These are phyloP conservation scores for Acer campestre DNA, from an alignment of 345 rosid genomes.

Conservation along the genomic window DNA sequence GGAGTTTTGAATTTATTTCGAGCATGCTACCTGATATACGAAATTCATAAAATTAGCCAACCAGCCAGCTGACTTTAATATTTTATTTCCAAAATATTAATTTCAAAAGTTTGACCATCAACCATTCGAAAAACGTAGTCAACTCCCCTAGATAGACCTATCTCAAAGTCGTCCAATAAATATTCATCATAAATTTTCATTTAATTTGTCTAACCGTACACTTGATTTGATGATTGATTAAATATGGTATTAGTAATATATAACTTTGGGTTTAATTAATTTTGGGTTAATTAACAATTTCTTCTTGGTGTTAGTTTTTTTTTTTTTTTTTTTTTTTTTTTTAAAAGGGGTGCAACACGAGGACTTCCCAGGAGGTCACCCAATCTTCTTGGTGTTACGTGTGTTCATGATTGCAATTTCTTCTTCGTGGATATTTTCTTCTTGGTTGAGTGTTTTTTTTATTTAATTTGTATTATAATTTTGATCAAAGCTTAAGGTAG, in stretches of 20 bases:
- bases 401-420: not conserved
- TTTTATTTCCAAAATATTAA: not conserved
- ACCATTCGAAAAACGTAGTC: not conserved
- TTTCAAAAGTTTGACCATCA: slow-evolving; percentile 1
- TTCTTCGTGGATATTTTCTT: too few species aligned
- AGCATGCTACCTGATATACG: not conserved
- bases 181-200: not conserved
- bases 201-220: not conserved
- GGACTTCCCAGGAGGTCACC: too few species aligned
- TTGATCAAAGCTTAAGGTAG: too few species aligned
- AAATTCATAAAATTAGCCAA: not conserved
- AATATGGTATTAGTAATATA: not conserved
- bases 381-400: not conserved
- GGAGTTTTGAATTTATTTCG: not conserved
- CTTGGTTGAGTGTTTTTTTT: too few species aligned
- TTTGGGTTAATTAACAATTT: too few species aligned
- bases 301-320: not conserved
- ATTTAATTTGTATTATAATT: too few species aligned
- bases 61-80: slow-evolving; percentile 1
- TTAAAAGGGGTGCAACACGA: too few species aligned
- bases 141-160: not conserved
- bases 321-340: too few species aligned
- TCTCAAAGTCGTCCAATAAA: not conserved
- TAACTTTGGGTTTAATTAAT: not conserved
- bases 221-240: not conserved